Evolutionary conservation across 2,329 filamentous ascomycete species (phyloP), one percentile per base, ranked within the genome.

Genomic region (Sordariomycetes sp.): DNA sequence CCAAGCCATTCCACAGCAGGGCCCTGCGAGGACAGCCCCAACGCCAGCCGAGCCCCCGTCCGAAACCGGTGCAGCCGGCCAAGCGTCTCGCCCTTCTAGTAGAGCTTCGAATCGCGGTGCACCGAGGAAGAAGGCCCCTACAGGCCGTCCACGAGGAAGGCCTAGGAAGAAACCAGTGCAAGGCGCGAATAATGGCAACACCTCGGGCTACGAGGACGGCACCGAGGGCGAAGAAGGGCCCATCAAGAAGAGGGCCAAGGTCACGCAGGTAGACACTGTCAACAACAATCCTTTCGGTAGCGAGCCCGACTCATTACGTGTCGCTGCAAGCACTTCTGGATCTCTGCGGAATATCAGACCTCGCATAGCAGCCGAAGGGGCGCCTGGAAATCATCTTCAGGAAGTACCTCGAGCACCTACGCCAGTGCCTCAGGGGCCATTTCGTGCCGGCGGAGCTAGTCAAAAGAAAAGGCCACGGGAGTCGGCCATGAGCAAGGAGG

Each of bases 291-390:
- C 75, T 16, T 83, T 95, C 47, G 83, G 81, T 33, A 70, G 75
- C 25, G 79, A 78, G 20, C 74, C 79, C 8, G 86, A 92, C 32
- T 93, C 86, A 4, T 66, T 96, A 18, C 75, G 88, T 32, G 86
- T 94, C n/a, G 81, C 85, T 39, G 90, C 90, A 30, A 94, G 86
- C 53, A 94, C 85, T 12, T 82, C 88, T 29, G 86, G 86, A 27
- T 94, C 88, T 5, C 70, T 96, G 38, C 82, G 90, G 28, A 81
- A 80, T 31, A 83, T 94, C 54, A 75, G 87, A 29, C 90, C 90
- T 4, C n/a, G n/a, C n/a, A 70, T 85, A 16, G 20, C 30, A 11
- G 59, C 57, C 18, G 66, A 68, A 14, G 52, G 55, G 4, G 51
- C 63, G 4, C 40, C 50, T 20, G 61, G 58, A 21, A 68, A 55